These are phyloP conservation scores for Lactuca saligna DNA, from an alignment of 129 eudicot species.

Conservation along the genomic window DNA sequence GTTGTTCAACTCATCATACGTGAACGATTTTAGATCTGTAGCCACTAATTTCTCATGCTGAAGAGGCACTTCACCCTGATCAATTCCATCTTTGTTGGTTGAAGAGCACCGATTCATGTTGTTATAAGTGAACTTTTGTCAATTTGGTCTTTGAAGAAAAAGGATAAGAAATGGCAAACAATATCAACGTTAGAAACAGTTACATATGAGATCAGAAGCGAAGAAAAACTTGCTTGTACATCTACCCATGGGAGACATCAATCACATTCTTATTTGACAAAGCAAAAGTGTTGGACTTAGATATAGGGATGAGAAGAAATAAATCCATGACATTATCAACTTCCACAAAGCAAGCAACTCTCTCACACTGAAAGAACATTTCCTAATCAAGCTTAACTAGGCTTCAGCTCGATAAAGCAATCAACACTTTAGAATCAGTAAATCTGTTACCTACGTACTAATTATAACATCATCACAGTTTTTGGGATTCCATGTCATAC, in stretches of 20 bases:
- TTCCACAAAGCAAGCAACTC: too few species aligned
- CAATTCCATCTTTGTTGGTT: not conserved
- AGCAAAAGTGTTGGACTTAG: not conserved
- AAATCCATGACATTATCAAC: too few species aligned
- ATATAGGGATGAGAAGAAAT: too few species aligned
- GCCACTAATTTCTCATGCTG: not conserved
- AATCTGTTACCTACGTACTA: too few species aligned
- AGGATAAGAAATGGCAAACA: not conserved
- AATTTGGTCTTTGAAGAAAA: conserved; percentile 17
- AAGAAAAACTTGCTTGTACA: too few species aligned
- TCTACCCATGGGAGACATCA: not conserved
- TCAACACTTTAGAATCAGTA: too few species aligned
- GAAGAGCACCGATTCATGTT: not conserved
- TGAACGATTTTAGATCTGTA: conserved; percentile 17
- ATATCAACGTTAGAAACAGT: not conserved
- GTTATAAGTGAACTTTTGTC: not conserved
- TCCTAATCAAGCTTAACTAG: too few species aligned
- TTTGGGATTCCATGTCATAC: too few species aligned
- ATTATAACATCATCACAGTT: too few species aligned
- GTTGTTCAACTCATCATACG: conserved; percentile 2
- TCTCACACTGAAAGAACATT: too few species aligned
- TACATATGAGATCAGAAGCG: too few species aligned
- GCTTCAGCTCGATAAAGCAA: too few species aligned
- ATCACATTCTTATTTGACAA: not conserved
- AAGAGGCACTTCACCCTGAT: not conserved